Conservation (phyloP, 148 eudicot genomes). For the Heliosperma pusillum region DNA sequence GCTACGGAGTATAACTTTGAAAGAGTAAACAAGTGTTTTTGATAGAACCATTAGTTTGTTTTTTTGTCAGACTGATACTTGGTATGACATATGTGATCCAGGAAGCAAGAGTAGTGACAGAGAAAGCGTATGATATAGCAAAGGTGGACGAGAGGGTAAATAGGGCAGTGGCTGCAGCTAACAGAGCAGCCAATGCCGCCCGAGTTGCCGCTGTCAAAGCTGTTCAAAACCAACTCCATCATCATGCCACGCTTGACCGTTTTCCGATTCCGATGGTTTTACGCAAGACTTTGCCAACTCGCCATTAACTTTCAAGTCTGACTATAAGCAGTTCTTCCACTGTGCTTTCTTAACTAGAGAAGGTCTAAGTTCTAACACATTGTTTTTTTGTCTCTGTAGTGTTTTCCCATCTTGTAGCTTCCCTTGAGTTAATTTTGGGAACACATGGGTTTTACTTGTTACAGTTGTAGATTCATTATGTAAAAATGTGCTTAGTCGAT, state of each 20-base stretch:
- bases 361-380: slow-evolving; percentile 23
- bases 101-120: slow-evolving; percentile 88
- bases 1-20: neutral
- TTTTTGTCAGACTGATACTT: neutral
- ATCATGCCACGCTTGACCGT: slow-evolving; percentile 37
- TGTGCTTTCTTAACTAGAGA: slow-evolving; percentile 21
- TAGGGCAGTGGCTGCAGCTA: slow-evolving; percentile 74
- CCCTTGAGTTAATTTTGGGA: slow-evolving; percentile 4
- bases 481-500: slow-evolving; percentile 25
- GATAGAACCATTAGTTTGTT: neutral
- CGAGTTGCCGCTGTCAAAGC: slow-evolving; percentile 92
- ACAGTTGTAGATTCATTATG: slow-evolving; percentile 23
- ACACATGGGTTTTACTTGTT: slow-evolving; percentile 11
- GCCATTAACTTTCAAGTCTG: slow-evolving; percentile 1
- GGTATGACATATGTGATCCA: slow-evolving; percentile 20
- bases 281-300: neutral
- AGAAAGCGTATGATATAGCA: slow-evolving; percentile 71
- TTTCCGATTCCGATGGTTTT: slow-evolving; percentile 40
- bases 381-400: neutral
- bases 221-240: slow-evolving; percentile 74
- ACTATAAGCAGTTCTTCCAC: slow-evolving; percentile 20
- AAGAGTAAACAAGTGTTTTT: neutral
- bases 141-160: slow-evolving; percentile 92
- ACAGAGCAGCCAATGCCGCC: slow-evolving; percentile 88
- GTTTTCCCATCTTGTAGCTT: slow-evolving; percentile 24